These are phyloP conservation scores for Mycosphaerella sp. DNA, from an alignment of 2,329 filamentous ascomycete genomes.

Conservation along the genomic window DNA sequence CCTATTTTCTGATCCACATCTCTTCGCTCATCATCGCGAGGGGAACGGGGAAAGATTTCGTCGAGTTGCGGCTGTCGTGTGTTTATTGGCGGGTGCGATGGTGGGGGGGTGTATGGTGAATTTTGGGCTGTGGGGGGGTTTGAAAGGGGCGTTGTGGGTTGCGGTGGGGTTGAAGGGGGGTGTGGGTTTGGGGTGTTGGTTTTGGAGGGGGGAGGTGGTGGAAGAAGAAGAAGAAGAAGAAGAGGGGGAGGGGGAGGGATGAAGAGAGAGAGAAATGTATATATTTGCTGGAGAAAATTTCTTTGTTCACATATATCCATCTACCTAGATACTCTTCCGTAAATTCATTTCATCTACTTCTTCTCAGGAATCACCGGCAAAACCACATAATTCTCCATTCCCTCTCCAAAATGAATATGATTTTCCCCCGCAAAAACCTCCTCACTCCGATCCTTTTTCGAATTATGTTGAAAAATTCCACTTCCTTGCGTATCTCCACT, in stretches of 20 bases:
- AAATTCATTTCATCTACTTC: background rate
- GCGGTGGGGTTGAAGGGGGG: constrained; percentile 38
- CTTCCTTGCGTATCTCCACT: constrained; percentile 55
- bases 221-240: constrained; percentile 30
- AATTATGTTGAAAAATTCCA: constrained; percentile 28
- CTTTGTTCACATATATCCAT: too few relatives aligned
- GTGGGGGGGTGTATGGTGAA: constrained; percentile 51
- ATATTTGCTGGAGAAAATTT: too few relatives aligned
- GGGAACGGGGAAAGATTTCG: constrained; percentile 50
- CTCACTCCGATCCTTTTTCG: constrained; percentile 21
- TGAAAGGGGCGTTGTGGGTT: constrained; percentile 48
- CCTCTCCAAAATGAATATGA: constrained; percentile 48
- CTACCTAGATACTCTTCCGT: too few relatives aligned
- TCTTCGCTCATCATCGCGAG: constrained; percentile 37
- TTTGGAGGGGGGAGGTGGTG: constrained; percentile 33
- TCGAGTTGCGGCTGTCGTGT: constrained; percentile 45
- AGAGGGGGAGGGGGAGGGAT: too few relatives aligned
- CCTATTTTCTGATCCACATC: constrained; percentile 59
- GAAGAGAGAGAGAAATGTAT: too few relatives aligned
- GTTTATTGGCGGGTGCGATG: constrained; percentile 50
- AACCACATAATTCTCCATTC: constrained; percentile 47
- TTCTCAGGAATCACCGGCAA: constrained; percentile 49
- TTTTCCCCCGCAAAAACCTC: constrained; percentile 45
- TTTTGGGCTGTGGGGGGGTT: constrained; percentile 39
- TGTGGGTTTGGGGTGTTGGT: constrained; percentile 33